Evolutionary conservation across 345 rosid genomes (phyloP), one percentile per base, ranked within the genome.

Genomic region (Nephelium lappaceum): DNA sequence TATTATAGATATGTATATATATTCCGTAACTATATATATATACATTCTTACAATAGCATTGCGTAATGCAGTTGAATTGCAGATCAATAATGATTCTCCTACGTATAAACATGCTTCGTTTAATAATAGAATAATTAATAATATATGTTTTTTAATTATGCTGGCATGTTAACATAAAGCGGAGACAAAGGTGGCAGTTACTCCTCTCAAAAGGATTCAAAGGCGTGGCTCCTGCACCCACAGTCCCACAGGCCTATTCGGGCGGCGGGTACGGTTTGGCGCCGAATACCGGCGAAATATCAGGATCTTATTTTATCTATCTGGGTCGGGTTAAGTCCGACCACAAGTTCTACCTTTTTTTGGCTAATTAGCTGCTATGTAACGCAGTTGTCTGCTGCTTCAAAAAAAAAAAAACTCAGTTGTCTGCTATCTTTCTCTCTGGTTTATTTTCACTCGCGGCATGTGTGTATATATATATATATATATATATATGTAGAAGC

Each of bases 251-350:
- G 79, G 73, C 27, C 45, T 68, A 42, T 69, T 58, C 42, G 68
- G 79, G 74, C 74, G 69, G 79, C 68, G 68, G 68, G 68, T 77
- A 69, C 45, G 68, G 68, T 42, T 75, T n/a, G 57, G 57, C 80
- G 80, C 74, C 80, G 80, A 77, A 69, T 61, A 24, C 73, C 79
- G 58, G 79, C 79, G 19, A 65, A 9, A 55, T 69, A 57, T 68
- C 73, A 55, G 79, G 43, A 68, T 36, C 24, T 53, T 8, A 23
- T 27, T 67, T 23, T 76, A 10, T 12, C 10, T 21, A 12, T 8
- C 1, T 55, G 79, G 66, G 31, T 77, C 73, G 79, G 72, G 67
- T 77, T 55, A 68, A 53, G 7, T 67, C 73, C 67, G 67, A 67
- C 67, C 65, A 67, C 11, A 76, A 38, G 5, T 49, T 27, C 41